These are phyloP conservation scores for Colletotrichum incanum DNA, from an alignment of 2,329 filamentous ascomycete species.

Conservation along the genomic window DNA sequence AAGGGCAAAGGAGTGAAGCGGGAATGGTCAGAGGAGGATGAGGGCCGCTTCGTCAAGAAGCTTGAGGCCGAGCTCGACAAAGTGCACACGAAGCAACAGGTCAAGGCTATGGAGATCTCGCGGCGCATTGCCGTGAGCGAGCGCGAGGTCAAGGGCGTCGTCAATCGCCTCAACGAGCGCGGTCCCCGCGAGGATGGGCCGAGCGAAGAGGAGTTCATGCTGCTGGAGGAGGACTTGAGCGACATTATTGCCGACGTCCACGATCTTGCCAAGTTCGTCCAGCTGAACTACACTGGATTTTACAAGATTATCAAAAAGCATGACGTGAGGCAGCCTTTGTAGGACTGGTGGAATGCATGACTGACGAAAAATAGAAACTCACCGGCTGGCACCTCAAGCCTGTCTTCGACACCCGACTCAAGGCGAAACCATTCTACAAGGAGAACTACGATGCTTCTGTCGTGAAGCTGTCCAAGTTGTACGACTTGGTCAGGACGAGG, in stretches of 20 bases:
- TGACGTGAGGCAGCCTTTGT: slow-evolving; percentile 74
- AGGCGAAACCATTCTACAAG: slow-evolving; percentile 98
- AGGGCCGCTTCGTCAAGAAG: slow-evolving; percentile 87
- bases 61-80: slow-evolving; percentile 96
- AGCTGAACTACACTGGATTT: slow-evolving; percentile 98
- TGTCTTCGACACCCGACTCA: slow-evolving; percentile 94
- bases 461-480: slow-evolving; percentile 93
- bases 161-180: slow-evolving; percentile 79
- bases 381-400: slow-evolving; percentile 94
- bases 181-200: slow-evolving; percentile 73
- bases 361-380: slow-evolving; percentile 77
- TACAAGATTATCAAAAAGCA: slow-evolving; percentile 99
- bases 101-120: slow-evolving; percentile 97
- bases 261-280: slow-evolving; percentile 97
- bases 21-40: slow-evolving; percentile 92
- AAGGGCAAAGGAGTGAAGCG: slow-evolving; percentile 55
- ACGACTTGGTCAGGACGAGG: slow-evolving; percentile 93
- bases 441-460: slow-evolving; percentile 98
- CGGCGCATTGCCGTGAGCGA: slow-evolving; percentile 90
- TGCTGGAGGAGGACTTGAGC: slow-evolving; percentile 94
- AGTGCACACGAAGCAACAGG: slow-evolving; percentile 96
- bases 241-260: slow-evolving; percentile 99
- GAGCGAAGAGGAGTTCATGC: slow-evolving; percentile 92
- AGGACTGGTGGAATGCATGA: background rate
- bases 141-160: slow-evolving; percentile 90